Evolutionary conservation across 2,329 filamentous ascomycete species (phyloP), one percentile per base, ranked within the genome.

Genomic region (Penicillium hesseltinei): DNA sequence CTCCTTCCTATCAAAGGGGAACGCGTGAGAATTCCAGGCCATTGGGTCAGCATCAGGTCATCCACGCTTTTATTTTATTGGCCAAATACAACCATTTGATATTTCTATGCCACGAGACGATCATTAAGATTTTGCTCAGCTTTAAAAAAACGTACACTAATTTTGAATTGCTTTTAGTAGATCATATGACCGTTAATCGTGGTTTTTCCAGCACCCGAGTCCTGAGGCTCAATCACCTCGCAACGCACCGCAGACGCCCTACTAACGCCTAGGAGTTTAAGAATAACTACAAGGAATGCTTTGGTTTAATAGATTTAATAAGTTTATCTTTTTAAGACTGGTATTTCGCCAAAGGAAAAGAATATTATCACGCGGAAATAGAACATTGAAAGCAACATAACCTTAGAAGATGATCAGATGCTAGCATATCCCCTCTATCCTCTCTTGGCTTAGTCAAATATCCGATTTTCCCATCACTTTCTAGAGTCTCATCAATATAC

Each of bases 211-310:
- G 2, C 7, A 19, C 25, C 6, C 9, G 21, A 27, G 21, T 36
- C 9, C 49, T 47, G 49, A 48, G 54, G 48, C 54, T 52, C 27
- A 57, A 53, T 23, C 27, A 29, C 31, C n/a, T 42, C 17, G 7
- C 17, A 19, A 35, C 7, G 40, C 48, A 52, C 35, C 17, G 19
- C 40, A 44, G 31, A 27, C 11, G 15, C 17, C 17, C 17, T 2
- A 9, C 17, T 2, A 9, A 35, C 13, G 36, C 21, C 3, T 17
- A 35, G 15, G 10, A 44, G 8, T 43, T 50, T 9, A 6, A 15
- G 33, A 17, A 6, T 11, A 11, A 27, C 46, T 40, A n/a, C 19
- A 27, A 17, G n/a, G 13, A 25, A 25, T 45, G 9, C 4, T 36
- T 52, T 15, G 11, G 1, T 40, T 19, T 9, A 7, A 21, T 25